Evolutionary conservation across 2,329 filamentous ascomycete genomes (phyloP).

Genomic region (Lomentospora prolificans): DNA sequence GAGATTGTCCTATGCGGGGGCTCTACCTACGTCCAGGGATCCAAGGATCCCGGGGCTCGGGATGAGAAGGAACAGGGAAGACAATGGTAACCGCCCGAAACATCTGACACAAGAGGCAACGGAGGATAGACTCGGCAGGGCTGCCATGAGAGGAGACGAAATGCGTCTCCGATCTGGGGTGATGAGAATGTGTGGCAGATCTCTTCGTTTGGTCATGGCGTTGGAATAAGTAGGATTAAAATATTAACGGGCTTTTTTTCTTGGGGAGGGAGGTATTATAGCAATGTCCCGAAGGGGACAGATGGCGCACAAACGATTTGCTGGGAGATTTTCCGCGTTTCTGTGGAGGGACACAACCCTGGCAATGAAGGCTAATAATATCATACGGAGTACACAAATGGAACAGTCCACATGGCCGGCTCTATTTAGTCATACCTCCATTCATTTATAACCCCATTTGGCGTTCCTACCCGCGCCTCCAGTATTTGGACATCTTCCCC

Average conservation of each 20-base stretch:
- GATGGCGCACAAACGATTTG: slow-evolving; percentile 3
- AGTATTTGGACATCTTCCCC: not conserved
- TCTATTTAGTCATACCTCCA: not conserved
- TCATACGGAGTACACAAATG: not conserved
- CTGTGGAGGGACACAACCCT: not conserved
- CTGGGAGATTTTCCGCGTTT: not conserved
- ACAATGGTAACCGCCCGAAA: not conserved
- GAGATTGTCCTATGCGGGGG: not conserved
- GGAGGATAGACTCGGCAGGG: not conserved
- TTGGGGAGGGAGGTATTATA: not conserved
- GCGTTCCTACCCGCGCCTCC: not conserved
- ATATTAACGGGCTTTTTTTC: too few relatives aligned
- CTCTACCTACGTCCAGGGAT: not conserved
- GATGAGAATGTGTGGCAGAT: not conserved
- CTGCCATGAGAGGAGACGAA: not conserved
- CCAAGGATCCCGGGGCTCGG: not conserved
- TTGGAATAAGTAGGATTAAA: not conserved
- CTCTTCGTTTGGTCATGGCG: not conserved
- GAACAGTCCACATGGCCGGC: not conserved
- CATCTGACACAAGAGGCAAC: not conserved
- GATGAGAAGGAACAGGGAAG: not conserved
- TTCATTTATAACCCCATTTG: not conserved
- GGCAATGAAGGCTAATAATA: not conserved
- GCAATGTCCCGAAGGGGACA: not conserved
- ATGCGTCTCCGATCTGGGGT: not conserved